phyloP scores from a whole-genome alignment of 2,329 filamentous ascomycete genomes.

The Calonectria leucothoes region DNA sequence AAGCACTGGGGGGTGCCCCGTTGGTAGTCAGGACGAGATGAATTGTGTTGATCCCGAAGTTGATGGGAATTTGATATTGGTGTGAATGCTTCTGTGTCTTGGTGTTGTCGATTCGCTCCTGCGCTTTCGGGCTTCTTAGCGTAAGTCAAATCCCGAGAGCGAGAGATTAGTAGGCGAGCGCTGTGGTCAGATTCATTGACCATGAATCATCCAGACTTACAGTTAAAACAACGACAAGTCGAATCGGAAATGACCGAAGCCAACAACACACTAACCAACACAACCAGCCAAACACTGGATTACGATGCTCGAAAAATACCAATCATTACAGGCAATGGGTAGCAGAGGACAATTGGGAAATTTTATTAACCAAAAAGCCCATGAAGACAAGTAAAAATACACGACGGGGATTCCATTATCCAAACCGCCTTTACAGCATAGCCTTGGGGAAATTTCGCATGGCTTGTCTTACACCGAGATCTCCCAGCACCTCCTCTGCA shows the following conservation, averaged over 20 bases:
- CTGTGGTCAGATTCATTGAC: slow-evolving; percentile 6
- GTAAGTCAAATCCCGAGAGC: slow-evolving; percentile 2
- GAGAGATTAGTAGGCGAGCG: slow-evolving; percentile 9
- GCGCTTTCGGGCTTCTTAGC: slow-evolving; percentile 7
- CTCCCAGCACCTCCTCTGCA: slow-evolving; percentile 84
- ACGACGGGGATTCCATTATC: neutral
- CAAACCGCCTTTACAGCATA: slow-evolving; percentile 69
- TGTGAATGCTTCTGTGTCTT: slow-evolving; percentile 42
- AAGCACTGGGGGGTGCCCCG: slow-evolving; percentile 43
- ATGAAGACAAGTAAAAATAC: slow-evolving; percentile 19
- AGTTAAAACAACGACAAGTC: neutral
- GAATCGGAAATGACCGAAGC: neutral
- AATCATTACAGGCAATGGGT: neutral
- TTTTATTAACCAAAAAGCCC: neutral
- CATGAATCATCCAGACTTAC: neutral
- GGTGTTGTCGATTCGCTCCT: slow-evolving; percentile 32
- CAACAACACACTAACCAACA: neutral
- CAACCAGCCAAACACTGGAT: neutral
- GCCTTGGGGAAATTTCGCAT: slow-evolving; percentile 88
- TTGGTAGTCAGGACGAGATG: slow-evolving; percentile 54
- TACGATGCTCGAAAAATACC: neutral
- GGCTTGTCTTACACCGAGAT: slow-evolving; percentile 85
- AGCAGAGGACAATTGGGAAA: neutral
- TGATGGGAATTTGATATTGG: slow-evolving; percentile 41
- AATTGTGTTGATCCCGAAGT: slow-evolving; percentile 49